Evolutionary conservation across 2,329 filamentous ascomycete genomes (phyloP), one percentile per base, ranked within the genome.

Genomic region (Pseudogymnoascus sp.): DNA sequence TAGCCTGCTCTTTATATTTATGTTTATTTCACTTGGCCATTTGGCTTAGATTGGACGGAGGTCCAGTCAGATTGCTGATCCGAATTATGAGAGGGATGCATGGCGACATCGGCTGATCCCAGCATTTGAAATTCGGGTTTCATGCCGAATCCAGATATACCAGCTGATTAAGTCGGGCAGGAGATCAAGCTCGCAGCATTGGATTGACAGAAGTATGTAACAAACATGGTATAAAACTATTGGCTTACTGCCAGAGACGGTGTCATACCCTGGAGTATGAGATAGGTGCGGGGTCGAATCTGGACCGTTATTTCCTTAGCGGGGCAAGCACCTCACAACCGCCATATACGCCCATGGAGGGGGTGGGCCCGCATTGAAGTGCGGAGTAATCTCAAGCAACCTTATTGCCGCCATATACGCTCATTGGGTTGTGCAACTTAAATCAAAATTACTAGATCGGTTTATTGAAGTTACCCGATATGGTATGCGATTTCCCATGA

Each of bases 331-430:
- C 14, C 12, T 59, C 30, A 11, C 2, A 5, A n/a, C 57, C 57
- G 57, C 57, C 57, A 22, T 35, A 59, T 59, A 59, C 57, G 57
- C 57, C 4, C 32, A 59, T 59, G 57, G 57, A 16, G 20, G 57
- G 57, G 18, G 34, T 14, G 32, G 57, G 5, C 9, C 32, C n/a
- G 1, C 7, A 16, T 37, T 58, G 57, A 34, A 39, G 37, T 34
- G 57, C 20, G 25, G 50, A 12, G 25, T 57, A 57, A 32, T 32
- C 25, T 8, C 28, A 18, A 32, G 12, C 5, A 57, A 25, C 39
- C 39, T 43, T 43, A 43, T 43, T 43, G 4, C 39, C 39, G 39
- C 39, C 39, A 43, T 43, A 43, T 43, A 43, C 39, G 39, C 39
- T 12, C 39, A 43, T 12, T 22, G 39, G 39, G 18, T 43, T 43